Base-by-base conservation (phyloP, 306 rosid species). In the Crotalaria pallida region DNA sequence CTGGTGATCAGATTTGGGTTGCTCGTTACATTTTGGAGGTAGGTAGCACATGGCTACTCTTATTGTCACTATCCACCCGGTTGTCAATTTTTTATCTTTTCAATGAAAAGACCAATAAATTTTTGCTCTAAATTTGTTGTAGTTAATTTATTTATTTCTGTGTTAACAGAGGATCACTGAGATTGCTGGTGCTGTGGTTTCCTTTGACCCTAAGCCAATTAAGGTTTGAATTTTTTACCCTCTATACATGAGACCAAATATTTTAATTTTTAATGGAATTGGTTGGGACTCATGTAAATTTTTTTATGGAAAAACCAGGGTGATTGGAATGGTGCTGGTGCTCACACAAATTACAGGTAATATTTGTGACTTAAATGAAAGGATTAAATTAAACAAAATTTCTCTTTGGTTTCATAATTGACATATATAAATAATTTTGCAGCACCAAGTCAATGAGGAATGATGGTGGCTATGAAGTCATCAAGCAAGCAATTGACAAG, bases 21-120 rank as follows among this genome's bases (percentile, higher is more conserved):
- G 92, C 99, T 80, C 97, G 99, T 73, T 94, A 87, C 83, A 91
- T 94, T 76, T 81, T 94, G 88, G 99, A 94, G 98, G 98, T 90
- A 85, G 98, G 97, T 84, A 48, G 41, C 64, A 47, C 57, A 48
- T 58, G 62, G 13, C 9, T 24, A 48, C 9, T 57, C 16, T n/a
- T 52, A 8, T 3, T 55, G 27, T 44, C n/a, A 8, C 15, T 11
- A 21, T 38, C 18, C 18, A 17, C 65, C 40, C 13, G 3, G 11
- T 23, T 2, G 29, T 36, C 48, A 21, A n/a, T 18, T 40, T 13
- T 64, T 63, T 0, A 19, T 10, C 6, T 22, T 18, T 41, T 63
- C 26, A 36, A 34, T 8, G 8, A 33, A 59, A 59, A 11, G 33
- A 22, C 7, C 7, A 23, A 11, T 13, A 40, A 36, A 7, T 13